Evolutionary conservation across 257 asterid genomes (phyloP), one percentile per base, ranked within the genome.

Genomic region (Solanum microdontum): DNA sequence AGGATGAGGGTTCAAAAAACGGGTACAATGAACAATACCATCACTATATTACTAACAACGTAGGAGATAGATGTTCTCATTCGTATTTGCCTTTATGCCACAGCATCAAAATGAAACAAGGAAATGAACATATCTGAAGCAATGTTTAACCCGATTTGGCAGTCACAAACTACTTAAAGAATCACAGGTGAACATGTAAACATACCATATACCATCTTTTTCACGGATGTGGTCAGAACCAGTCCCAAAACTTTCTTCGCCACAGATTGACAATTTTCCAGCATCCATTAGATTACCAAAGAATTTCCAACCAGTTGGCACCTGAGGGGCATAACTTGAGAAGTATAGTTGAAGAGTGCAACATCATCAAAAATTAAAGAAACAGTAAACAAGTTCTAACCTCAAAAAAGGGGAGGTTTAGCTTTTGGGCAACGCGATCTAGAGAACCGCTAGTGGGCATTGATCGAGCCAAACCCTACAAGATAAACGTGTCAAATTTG

Each of bases 391-490:
- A 17, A 86, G 87, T 28, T 45, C 70, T 70, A 86, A 95, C 99
- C 98, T 97, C 99, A 66, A 90, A 96, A 87, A 96, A 94, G 3
- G 98, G 96, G 87, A 97, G 96, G 89, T 94, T 89, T 88, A 97
- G 91, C 90, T 94, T 93, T 89, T 94, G 89, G 74, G 99, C 96
- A 89, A 96, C 99, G n/a, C 97, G 94, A 88, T 97, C 99, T 60
- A 97, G 92, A 84, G 99, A 98, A 87, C 99, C 99, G 89, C 99
- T 97, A 58, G 99, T 95, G 70, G 99, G 99, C 99, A 97, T 97
- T 69, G 99, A 97, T 91, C 99, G 94, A 92, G 99, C 99, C 88
- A 97, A 92, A 85, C 99, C 99, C 99, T 96, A 91, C 74, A 85
- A 73, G 83, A 33, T 30, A 68, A 13, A 75, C 26, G 3, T 45